Conservation (phyloP, 148 eudicot species). For the Chenopodium formosanum region DNA sequence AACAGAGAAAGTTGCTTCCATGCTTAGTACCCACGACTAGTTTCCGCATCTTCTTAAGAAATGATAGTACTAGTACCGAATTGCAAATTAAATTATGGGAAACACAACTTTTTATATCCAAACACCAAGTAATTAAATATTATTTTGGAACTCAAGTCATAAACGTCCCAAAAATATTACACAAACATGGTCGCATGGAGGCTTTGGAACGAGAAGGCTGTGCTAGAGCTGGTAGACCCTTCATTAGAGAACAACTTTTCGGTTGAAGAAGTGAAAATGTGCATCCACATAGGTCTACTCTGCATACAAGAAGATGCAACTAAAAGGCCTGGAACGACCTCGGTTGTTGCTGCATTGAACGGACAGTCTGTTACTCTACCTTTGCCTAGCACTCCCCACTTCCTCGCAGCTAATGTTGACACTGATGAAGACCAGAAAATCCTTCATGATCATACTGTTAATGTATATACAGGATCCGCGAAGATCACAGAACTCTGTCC, state of each 20-base stretch:
- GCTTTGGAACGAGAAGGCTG: conserved; percentile 19
- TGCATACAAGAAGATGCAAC: conserved; percentile 33
- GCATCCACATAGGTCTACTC: conserved; percentile 31
- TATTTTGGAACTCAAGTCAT: too few relatives aligned
- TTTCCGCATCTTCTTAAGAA: too few relatives aligned
- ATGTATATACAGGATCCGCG: neutral
- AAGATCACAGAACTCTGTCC: neutral
- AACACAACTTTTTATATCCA: too few relatives aligned
- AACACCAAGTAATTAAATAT: too few relatives aligned
- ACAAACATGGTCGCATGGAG: conserved; percentile 29
- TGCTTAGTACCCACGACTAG: too few relatives aligned
- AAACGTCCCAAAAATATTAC: too few relatives aligned
- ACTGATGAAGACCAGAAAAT: neutral
- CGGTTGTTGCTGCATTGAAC: conserved; percentile 20
- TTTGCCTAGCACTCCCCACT: too few relatives aligned
- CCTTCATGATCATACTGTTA: neutral
- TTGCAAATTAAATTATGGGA: too few relatives aligned
- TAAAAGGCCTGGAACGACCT: conserved; percentile 23
- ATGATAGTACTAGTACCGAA: too few relatives aligned
- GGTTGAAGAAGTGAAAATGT: conserved; percentile 20
- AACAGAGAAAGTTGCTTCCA: too few relatives aligned
- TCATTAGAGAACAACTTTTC: neutral
- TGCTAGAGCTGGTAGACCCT: conserved; percentile 14
- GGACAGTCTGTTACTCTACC: conserved; percentile 5
- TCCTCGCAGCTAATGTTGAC: neutral